Base-by-base conservation (phyloP, 2,329 filamentous ascomycete genomes). In the Nannizzia gypsea region DNA sequence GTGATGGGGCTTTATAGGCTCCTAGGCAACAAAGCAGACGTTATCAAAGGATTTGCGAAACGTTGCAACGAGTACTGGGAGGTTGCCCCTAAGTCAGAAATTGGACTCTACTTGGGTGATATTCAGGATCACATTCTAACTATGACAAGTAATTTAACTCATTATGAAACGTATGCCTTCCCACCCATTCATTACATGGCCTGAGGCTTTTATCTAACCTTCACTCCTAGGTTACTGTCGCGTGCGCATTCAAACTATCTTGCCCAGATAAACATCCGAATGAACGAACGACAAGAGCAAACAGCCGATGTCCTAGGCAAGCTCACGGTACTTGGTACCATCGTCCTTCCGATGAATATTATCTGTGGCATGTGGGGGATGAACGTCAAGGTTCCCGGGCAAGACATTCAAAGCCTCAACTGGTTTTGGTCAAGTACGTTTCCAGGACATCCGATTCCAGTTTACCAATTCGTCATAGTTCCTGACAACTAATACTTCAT, bases 41-140 rank as follows among this genome's bases (percentile, higher is more conserved):
- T 99, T 61, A 97, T 99, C 79, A 97, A 97, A 76, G 93, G 93
- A 0, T 99, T 99, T 69, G 93, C 93, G 3, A 99, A 99, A 76
- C 83, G 93, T 13, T 99, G 93, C 76, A 99, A 96, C 70, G 92
- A 99, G 77, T 88, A 95, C 65, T 99, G 91, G 90, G 89, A 96
- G 67, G 89, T 99, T 61, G 92, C 93, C 4, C 93, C 93, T 9
- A 83, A 91, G 63, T 93, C 88, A 36, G 93, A 99, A 71, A 97
- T 99, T 70, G 93, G 93, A n/a, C 76, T 99, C 58, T 99, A 97
- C 74, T 78, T 99, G 61, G 93, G 93, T 63, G 93, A 99, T 76
- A 99, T 99, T 64, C 93, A 99, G 73, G 93, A 99, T 77, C 93
- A 99, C 72, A 97, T 99, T 67, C 86, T 99, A 67, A 99, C 93